Evolutionary conservation across 495 filamentous ascomycete species (phyloP), one percentile per base, ranked within the genome.

Genomic region (Trypethelium eluteriae): DNA sequence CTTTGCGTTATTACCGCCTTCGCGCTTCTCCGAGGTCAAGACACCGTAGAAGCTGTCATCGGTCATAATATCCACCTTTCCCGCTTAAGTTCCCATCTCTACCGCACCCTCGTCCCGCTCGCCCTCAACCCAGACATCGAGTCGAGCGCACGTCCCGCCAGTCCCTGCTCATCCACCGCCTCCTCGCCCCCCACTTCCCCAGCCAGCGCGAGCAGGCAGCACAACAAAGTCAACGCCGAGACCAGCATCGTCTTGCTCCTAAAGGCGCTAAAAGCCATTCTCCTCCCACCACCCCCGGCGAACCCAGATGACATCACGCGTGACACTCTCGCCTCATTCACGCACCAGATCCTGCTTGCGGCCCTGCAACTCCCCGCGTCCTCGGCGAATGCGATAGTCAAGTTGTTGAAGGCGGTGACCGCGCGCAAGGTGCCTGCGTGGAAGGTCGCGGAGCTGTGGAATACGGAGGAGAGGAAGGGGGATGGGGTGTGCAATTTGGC

Each of bases 1-100:
- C 89, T 98, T 67, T 96, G 92, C 80, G 93, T 91, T 62, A 89
- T 91, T 73, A 98, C 94, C 2, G 95, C 95, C 16, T 97, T 98
- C 74, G 90, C 93, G 10, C 85, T 98, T 1, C 83, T 98, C 62
- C 86, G 91, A 69, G 93, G 94, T 62, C 94, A 98, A 79, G 90
- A 94, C 70, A 83, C 78, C 65, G 79, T 79, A 71, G 82, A 81
- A 70, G 86, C 89, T 2, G 88, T 74, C 78, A 18, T 71, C 78
- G 9, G 85, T 97, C 2, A 25, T 25, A 87, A 91, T 69, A 86
- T 98, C 39, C 95, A 98, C 75, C 84, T 98, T 32, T 89, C 86
- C 71, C 96, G 93, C 83, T 98, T 98, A 83, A 90, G 89, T 73
- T 89, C 88, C 39, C 90, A 96, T 75, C 90, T 98, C 53, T 98